These are phyloP conservation scores for Saccharomycopsis babjevae DNA, from an alignment of 805 yeast species.

Conservation along the genomic window DNA sequence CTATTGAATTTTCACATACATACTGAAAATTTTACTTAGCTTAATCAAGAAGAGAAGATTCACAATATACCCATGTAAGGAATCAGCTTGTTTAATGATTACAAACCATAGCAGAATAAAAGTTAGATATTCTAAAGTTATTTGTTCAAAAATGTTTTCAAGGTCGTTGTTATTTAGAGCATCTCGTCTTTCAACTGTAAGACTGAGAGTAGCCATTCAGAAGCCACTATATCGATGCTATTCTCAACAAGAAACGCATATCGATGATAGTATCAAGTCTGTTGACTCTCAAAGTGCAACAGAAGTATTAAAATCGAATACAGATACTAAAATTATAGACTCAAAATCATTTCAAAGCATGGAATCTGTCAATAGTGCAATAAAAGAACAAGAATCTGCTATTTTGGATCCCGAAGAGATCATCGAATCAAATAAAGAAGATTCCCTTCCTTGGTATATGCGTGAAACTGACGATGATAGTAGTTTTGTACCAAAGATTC, in stretches of 20 bases:
- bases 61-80: too few species aligned
- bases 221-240: neutral
- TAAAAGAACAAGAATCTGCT: neutral
- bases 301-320: too few species aligned
- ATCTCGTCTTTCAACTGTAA: neutral
- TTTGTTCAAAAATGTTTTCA: neutral
- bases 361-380: neutral
- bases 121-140: too few species aligned
- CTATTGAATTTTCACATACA: too few species aligned
- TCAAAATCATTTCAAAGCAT: too few species aligned
- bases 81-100: too few species aligned
- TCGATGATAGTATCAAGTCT: neutral
- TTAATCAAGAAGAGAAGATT: too few species aligned
- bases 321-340: too few species aligned
- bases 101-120: neutral
- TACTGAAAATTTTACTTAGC: too few species aligned
- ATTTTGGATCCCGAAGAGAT: neutral
- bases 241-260: neutral
- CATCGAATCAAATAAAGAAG: neutral
- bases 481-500: slow-evolving; percentile 20
- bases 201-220: neutral
- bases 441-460: slow-evolving; percentile 50
- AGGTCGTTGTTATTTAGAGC: neutral
- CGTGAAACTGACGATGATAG: slow-evolving; percentile 32
- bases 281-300: neutral